Evolutionary conservation across 169 alveolate genomes (phyloP), one percentile per base, ranked within the genome.

Genomic region (Eimeria sp.): DNA sequence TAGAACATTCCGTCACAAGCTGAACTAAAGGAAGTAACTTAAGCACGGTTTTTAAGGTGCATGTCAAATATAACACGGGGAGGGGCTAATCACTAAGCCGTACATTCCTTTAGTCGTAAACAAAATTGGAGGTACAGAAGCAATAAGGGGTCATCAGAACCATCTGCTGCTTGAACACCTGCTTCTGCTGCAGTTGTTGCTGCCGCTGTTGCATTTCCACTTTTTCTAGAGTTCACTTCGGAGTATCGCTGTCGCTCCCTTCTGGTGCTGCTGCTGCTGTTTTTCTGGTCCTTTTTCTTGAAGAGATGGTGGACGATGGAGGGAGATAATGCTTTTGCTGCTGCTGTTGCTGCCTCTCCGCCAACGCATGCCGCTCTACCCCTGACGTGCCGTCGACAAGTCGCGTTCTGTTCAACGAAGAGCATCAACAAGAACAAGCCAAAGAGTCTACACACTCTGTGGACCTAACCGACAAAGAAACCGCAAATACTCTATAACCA

Each of bases 301-400:
- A 80, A 61, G 67, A 25, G 1, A 5, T 14, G 11, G 22, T 80
- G 61, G 89, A 18, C 22, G 25, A 54, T 16, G 45, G 7, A 4
- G 40, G 89, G 5, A 65, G 61, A 54, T 54, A 16, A 54, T 54
- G 63, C 63, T 54, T 54, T 34, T 34, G 40, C 40, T 34, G 40
- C 40, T 34, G 40, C 63, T 54, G 63, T n/a, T 49, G 67, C 27
- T 18, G 16, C 43, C 89, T 10, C 67, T 45, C 89, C 2, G 89
- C 89, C 89, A 80, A 57, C 18, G 94, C 80, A 9, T 65, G 83
- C 27, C 94, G 82, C 83, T 87, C 94, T 58, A 87, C 94, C 10
- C 83, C 83, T 13, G 94, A 87, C 54, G 94, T 70, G 61, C 94
- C 94, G 83, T 87, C 94, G 18, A 87, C 83, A 30, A 87, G 58